Conservation (phyloP, 208 protist species). For the Leptomonas pyrrhocoris region DNA sequence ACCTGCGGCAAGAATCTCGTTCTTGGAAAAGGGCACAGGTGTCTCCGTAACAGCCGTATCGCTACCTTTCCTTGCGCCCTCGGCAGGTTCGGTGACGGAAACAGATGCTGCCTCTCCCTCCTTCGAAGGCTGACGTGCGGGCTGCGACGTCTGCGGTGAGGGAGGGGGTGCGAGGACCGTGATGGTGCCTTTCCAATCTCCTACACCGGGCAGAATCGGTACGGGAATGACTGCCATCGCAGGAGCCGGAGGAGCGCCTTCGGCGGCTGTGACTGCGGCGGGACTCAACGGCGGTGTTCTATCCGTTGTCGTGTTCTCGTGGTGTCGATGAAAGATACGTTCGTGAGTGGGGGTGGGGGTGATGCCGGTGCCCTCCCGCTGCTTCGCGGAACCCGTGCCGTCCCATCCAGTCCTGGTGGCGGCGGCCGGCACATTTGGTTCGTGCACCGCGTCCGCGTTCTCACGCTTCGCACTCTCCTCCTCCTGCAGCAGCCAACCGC, state of each 20-base stretch:
- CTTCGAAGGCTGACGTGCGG: not conserved
- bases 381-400: no score
- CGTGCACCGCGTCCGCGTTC: not conserved
- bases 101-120: no score
- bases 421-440: not conserved
- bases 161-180: conserved; percentile 10
- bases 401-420: not conserved
- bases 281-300: not conserved
- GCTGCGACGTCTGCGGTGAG: not conserved
- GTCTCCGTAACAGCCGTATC: no score
- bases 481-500: conserved; percentile 18
- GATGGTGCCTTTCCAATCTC: conserved; percentile 34
- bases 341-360: not conserved
- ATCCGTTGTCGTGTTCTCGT: not conserved
- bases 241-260: not conserved
- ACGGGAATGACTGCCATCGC: conserved; percentile 28
- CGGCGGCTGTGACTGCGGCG: not conserved
- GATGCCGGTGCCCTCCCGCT: no score
- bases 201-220: conserved; percentile 35
- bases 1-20: no score
- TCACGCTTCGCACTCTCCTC: not conserved
- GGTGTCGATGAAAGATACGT: not conserved
- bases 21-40: no score
- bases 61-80: no score
- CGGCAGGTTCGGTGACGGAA: no score